Base-by-base conservation (phyloP, 2,329 filamentous ascomycete species). In the Pseudogymnoascus destructans region DNA sequence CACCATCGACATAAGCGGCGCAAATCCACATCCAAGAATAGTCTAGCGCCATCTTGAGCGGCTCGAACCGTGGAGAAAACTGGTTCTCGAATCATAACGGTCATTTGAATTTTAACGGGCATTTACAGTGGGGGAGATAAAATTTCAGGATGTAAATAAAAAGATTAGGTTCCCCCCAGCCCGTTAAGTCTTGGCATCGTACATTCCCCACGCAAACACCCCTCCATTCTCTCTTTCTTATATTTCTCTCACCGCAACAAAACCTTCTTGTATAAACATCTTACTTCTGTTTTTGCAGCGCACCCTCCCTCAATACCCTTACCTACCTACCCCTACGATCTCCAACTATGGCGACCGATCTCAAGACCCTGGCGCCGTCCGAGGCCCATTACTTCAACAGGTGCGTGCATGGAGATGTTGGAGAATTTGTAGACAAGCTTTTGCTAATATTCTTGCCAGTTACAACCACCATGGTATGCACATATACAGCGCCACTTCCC, bases 371-470 rank as follows among this genome's bases (percentile, higher is more conserved):
- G 80, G 86, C 88, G 71, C 91, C 95, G 76, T 93, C 91, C 64
- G 93, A 98, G 79, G 90, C 95, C 73, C 93, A 97, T 74, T 98
- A 97, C 79, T 97, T 97, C 78, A 97, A 96, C 77, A 95, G 90
- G 91, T 95, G 75, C 63, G 67, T 64, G 70, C 19, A 15, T 32
- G 35, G n/a, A 55, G 27, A 19, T 25, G 58, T 27, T 55, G 9
- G 36, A 56, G 23, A 17, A 25, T 42, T 42, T 27, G 13, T 19
- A 59, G 19, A 49, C 21, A 52, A 38, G 32, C 27, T 32, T 59
- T 55, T 59, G 57, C 63, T 68, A 61, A 70, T 60, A 46, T 59
- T 61, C 58, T 58, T 25, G 30, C 60, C 72, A 96, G 91, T 74
- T 97, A 97, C 74, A 95, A 97, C 73, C 93, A 97, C 75, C 92